Base-by-base conservation (phyloP, 345 rosid genomes). In the Trapa bicornis region DNA sequence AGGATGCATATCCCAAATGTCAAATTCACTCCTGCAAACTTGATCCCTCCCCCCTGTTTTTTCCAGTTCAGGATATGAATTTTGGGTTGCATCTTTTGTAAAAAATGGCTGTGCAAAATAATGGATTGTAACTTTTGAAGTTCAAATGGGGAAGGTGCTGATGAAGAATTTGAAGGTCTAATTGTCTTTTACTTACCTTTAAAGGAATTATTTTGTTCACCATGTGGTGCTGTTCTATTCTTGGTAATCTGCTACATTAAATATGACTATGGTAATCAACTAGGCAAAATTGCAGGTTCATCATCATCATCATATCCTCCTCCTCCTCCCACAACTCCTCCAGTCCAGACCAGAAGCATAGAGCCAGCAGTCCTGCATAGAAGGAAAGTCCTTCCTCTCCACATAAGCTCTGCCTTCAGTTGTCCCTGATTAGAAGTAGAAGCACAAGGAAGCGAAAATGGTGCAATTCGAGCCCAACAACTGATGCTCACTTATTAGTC, bases 371-470 rank as follows among this genome's bases (percentile, higher is more conserved):
- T 33, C 65, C 69, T 57, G n/a, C 74, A 71, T 22, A 71, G 42
- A 38, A 65, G 74, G 45, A 69, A 71, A 17, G 74, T 65, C 65
- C 15, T 45, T 68, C 15, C 35, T 33, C 56, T 65, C 22, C 16
- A 66, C 47, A 16, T 71, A 22, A 0, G 29, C 29, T 22, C 29
- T 22, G 74, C n/a, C 48, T 32, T 39, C 69, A 65, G 57, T 65
- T 53, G 52, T 57, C 65, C 32, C 74, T 65, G 50, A 65, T 60
- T 22, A 22, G 29, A 22, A 22, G 29, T 22, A 22, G 29, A 22
- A 22, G 29, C 29, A 22, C 29, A 22, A 22, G 29, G 29, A 22
- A 22, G 29, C 29, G 29, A 22, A 22, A 22, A 22, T 22, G 29
- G 29, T 22, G 29, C 29, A 22, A 22, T 22, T 22, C 29, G 29